Evolutionary conservation across 768 basidiomycete species (phyloP).

Genomic region (Podaxis sp.): DNA sequence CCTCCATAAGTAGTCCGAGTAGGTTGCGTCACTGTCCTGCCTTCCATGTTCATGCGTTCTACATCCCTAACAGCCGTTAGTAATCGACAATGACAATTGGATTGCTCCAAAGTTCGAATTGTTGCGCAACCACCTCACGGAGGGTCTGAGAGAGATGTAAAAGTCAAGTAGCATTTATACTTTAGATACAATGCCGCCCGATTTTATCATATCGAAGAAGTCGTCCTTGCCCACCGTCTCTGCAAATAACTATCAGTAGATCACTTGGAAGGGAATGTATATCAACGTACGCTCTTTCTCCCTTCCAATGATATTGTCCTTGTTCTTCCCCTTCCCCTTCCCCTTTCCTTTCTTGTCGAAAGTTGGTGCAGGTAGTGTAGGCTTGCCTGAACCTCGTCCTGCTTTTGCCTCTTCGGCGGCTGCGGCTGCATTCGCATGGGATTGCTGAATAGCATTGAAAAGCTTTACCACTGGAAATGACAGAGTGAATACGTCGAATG

Average conservation of each 20-base stretch:
- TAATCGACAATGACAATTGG: not conserved
- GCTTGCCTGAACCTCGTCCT: slow-evolving; percentile 69
- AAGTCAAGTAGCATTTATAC: slow-evolving; percentile 33
- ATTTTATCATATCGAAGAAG: slow-evolving; percentile 82
- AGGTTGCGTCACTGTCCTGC: too few relatives aligned
- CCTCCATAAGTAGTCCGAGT: too few relatives aligned
- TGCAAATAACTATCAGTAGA: slow-evolving; percentile 24
- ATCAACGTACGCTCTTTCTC: slow-evolving; percentile 53
- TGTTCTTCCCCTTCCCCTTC: slow-evolving; percentile 56
- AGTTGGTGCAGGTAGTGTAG: slow-evolving; percentile 66
- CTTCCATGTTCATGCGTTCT: too few relatives aligned
- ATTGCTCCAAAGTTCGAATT: not conserved
- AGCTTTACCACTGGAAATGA: slow-evolving; percentile 66
- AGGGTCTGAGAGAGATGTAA: not conserved
- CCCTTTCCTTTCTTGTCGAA: slow-evolving; percentile 48
- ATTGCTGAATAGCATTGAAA: slow-evolving; percentile 85
- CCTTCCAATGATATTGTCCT: slow-evolving; percentile 52
- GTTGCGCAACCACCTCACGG: not conserved
- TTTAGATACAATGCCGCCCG: slow-evolving; percentile 79
- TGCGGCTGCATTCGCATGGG: slow-evolving; percentile 56
- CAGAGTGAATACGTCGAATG: not conserved
- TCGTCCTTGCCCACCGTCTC: slow-evolving; percentile 66
- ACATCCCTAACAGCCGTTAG: not conserved
- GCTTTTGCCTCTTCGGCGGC: slow-evolving; percentile 60
- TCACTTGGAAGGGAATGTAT: not conserved